Evolutionary conservation across 129 eudicot species (phyloP).

Genomic region (Helichrysum umbraculigerum): DNA sequence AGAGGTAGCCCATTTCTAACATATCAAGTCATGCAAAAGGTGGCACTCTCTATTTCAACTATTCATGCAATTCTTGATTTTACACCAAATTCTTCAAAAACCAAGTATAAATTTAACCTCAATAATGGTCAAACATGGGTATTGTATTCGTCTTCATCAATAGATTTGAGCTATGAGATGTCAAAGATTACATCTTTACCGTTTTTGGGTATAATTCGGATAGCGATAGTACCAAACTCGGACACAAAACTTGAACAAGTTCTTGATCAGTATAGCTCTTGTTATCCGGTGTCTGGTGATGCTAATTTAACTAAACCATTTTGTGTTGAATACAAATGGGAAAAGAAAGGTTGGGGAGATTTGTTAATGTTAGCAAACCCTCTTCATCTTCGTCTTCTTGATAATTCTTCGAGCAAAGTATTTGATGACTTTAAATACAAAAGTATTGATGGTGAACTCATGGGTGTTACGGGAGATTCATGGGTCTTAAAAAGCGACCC

Average conservation of each 20-base stretch:
- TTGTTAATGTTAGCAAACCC: conserved; percentile 90
- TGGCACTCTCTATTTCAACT: conserved; percentile 53
- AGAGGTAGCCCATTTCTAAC: conserved; percentile 89
- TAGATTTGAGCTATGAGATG: conserved; percentile 48
- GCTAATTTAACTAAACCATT: conserved; percentile 58
- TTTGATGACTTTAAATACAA: conserved; percentile 68
- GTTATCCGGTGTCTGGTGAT: conserved; percentile 74
- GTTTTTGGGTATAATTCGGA: conserved; percentile 72
- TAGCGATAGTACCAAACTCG: conserved; percentile 55
- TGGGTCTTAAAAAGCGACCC: conserved; percentile 76
- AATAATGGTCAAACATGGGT: conserved; percentile 85
- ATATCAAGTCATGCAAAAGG: conserved; percentile 40
- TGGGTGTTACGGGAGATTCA: conserved; percentile 81
- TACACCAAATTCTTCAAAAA: conserved; percentile 50
- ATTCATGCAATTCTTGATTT: conserved; percentile 71
- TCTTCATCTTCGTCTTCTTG: conserved; percentile 66
- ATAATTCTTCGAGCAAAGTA: conserved; percentile 40
- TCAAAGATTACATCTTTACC: conserved; percentile 53
- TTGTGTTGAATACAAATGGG: conserved; percentile 78
- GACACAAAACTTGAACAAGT: conserved; percentile 37
- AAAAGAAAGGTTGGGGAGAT: conserved; percentile 83
- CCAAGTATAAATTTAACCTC: conserved; percentile 62
- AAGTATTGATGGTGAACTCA: conserved; percentile 92
- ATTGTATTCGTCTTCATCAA: conserved; percentile 69
- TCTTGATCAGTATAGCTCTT: conserved; percentile 76